A percentile compares a stretch with the other conserved stretches of the same genome.
Conservation (phyloP, 805 yeast species). For the Candida morakotiae region DNA sequence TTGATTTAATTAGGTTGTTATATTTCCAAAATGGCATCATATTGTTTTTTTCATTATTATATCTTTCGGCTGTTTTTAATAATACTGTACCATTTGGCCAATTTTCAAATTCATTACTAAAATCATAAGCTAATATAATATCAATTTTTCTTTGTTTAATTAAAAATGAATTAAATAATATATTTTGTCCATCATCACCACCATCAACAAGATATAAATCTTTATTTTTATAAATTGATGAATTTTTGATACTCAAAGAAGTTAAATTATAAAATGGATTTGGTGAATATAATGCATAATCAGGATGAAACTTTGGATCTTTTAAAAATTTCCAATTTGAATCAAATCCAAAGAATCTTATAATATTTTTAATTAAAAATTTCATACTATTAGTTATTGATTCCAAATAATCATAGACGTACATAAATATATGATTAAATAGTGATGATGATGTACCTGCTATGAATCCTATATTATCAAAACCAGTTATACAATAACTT, state of each 20-base stretch:
- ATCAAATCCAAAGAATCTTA: constrained; percentile 43
- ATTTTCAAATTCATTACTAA: constrained; percentile 48
- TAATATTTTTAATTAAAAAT: constrained; percentile 31
- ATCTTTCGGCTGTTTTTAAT: constrained; percentile 32
- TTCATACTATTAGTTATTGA: constrained; percentile 29
- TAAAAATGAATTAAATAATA: constrained; percentile 45
- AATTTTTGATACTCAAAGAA: constrained; percentile 1
- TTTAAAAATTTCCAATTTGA: constrained; percentile 20
- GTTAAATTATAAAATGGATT: constrained; percentile 48
- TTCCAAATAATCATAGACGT: constrained; percentile 38
- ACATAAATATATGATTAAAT: constrained; percentile 51
- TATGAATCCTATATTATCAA: constrained; percentile 56
- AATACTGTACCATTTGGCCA: constrained; percentile 60
- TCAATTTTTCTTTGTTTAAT: constrained; percentile 32
- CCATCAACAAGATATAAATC: constrained; percentile 41
- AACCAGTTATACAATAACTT: constrained; percentile 46
- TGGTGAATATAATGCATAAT: constrained; percentile 58
- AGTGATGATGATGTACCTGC: constrained; percentile 63
- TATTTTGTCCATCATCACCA: constrained; percentile 47
- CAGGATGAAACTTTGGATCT: constrained; percentile 40
- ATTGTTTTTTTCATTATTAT: constrained; percentile 13
- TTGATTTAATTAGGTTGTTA: constrained; percentile 9
- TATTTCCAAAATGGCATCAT: constrained; percentile 13
- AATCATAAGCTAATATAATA: constrained; percentile 38
- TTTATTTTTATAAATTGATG: constrained; percentile 11